Conservation (phyloP, 208 protist species). For the Zelonia costaricensis region DNA sequence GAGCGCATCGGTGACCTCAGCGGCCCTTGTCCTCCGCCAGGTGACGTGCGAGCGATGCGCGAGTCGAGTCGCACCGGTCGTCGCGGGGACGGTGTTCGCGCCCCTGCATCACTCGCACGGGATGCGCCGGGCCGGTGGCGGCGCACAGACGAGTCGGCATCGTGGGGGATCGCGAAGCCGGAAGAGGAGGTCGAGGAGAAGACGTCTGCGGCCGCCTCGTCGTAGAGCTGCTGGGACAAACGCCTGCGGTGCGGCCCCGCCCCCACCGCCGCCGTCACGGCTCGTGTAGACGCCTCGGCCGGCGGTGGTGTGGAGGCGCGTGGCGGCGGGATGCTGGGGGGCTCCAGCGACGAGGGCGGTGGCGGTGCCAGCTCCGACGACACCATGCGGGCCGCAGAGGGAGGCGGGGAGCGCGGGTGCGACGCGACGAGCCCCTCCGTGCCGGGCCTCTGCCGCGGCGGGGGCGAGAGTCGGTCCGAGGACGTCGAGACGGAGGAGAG, state of each 20-base stretch:
- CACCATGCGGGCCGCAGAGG: neutral
- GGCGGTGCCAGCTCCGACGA: neutral
- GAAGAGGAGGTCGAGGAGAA: conserved; percentile 19
- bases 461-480: neutral
- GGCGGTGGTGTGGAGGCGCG: neutral
- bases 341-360: neutral
- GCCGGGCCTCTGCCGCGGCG: neutral
- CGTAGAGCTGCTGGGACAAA: conserved; percentile 23
- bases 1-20: neutral
- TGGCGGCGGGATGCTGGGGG: neutral
- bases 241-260: neutral
- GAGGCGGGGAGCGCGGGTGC: neutral
- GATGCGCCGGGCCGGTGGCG: neutral
- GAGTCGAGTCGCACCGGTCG: neutral
- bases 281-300: neutral
- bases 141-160: neutral
- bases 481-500: neutral
- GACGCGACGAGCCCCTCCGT: neutral
- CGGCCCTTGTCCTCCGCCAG: neutral
- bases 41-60: neutral
- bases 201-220: conserved; percentile 24
- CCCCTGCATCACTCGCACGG: conserved; percentile 2
- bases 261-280: neutral
- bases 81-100: conserved; percentile 9
- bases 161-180: neutral